Percentiles rank a stretch among this genome's conserved stretches.
Evolutionary conservation across 192 early-diverging fungal genomes (phyloP).

Genomic region (Oehlia diaphana): DNA sequence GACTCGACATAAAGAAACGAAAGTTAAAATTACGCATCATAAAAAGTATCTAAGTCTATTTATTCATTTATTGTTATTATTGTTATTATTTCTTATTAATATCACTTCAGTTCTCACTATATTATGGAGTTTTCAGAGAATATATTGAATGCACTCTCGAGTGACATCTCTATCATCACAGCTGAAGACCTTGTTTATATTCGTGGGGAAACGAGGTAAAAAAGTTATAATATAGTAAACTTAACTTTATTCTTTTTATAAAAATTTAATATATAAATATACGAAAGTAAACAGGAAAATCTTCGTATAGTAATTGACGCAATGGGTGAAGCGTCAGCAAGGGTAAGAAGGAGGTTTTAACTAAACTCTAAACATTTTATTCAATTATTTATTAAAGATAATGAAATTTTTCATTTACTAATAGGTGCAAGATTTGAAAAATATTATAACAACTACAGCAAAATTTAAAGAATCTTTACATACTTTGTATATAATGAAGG

Average conservation of each 20-base stretch:
- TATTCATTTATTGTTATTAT: too few relatives aligned
- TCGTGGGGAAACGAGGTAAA: background rate
- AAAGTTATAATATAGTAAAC: background rate
- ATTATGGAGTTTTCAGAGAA: slow-evolving; percentile 6
- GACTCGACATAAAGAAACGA: too few relatives aligned
- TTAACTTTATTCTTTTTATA: too few relatives aligned
- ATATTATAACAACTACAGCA: slow-evolving; percentile 35
- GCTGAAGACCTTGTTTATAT: background rate
- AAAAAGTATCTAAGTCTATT: too few relatives aligned
- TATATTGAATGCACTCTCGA: background rate
- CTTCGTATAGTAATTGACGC: slow-evolving; percentile 41
- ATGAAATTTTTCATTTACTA: background rate
- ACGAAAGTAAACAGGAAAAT: slow-evolving; percentile 30
- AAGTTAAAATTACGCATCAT: too few relatives aligned
- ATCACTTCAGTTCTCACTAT: background rate
- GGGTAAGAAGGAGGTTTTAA: slow-evolving; percentile 17
- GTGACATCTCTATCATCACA: background rate
- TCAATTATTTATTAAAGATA: background rate
- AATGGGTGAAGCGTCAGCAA: slow-evolving; percentile 42
- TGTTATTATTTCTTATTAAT: too few relatives aligned
- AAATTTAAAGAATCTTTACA: slow-evolving; percentile 38
- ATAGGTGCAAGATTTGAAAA: slow-evolving; percentile 41
- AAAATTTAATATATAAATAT: background rate
- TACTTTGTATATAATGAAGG: slow-evolving; percentile 38
- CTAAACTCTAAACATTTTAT: too few relatives aligned